Evolutionary conservation across 192 early-diverging fungal genomes (phyloP).

Genomic region (Umbelopsis isabellina): DNA sequence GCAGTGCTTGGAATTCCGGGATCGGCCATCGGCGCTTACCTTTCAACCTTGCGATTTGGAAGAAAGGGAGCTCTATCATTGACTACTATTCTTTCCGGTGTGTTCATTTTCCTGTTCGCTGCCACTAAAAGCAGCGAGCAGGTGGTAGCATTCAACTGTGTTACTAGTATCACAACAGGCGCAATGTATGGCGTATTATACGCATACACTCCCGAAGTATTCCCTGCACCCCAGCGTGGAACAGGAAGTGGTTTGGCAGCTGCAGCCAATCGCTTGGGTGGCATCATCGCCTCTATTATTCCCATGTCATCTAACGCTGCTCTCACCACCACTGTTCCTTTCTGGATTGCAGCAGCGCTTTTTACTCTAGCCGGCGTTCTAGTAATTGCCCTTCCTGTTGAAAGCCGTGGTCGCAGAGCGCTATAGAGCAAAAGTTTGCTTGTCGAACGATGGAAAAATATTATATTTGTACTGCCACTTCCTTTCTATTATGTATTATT

Average conservation of each 20-base stretch:
- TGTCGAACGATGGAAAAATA: too few species aligned
- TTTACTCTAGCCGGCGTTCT: slow-evolving; percentile 54
- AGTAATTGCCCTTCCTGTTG: slow-evolving; percentile 74
- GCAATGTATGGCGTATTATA: slow-evolving; percentile 81
- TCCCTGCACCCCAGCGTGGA: slow-evolving; percentile 69
- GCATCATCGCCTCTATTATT: slow-evolving; percentile 72
- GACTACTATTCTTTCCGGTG: slow-evolving; percentile 1
- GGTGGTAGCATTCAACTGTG: slow-evolving; percentile 16
- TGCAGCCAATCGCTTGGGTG: slow-evolving; percentile 69
- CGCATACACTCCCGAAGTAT: slow-evolving; percentile 83
- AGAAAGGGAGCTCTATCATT: slow-evolving; percentile 1
- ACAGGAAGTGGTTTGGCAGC: slow-evolving; percentile 75
- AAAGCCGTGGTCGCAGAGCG: slow-evolving; percentile 48
- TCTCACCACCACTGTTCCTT: slow-evolving; percentile 56
- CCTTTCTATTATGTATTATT: too few species aligned
- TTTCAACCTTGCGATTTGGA: background rate
- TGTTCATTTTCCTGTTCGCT: slow-evolving; percentile 11
- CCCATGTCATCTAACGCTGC: slow-evolving; percentile 50
- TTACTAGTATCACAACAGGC: slow-evolving; percentile 44
- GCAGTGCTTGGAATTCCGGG: slow-evolving; percentile 21
- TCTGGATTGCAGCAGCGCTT: slow-evolving; percentile 63
- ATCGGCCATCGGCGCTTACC: slow-evolving; percentile 12
- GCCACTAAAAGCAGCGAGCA: background rate
- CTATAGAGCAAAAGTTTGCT: background rate
- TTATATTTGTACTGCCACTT: too few species aligned